These are phyloP conservation scores for Solanum sitiens DNA, from an alignment of 257 asterid genomes.

Conservation along the genomic window DNA sequence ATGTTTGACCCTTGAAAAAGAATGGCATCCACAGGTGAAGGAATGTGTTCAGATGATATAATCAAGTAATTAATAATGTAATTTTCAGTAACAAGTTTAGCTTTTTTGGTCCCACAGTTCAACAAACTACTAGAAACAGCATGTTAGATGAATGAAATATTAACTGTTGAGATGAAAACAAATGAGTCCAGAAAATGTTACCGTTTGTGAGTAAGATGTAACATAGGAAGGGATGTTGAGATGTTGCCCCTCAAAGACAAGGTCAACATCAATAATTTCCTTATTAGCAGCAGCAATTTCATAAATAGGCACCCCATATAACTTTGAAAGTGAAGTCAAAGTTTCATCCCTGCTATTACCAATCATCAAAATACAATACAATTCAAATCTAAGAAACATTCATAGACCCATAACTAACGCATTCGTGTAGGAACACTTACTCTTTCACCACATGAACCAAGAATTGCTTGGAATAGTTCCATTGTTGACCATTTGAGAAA, in stretches of 20 bases:
- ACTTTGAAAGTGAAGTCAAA: constrained; percentile 30
- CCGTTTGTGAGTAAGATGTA: not conserved
- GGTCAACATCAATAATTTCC: constrained; percentile 27
- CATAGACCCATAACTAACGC: not conserved
- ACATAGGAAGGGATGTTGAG: constrained; percentile 7
- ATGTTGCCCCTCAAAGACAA: constrained; percentile 19
- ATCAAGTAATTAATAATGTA: too few species aligned
- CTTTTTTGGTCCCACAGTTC: too few species aligned
- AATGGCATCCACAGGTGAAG: too few species aligned
- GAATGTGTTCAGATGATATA: too few species aligned
- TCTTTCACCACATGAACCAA: constrained; percentile 51
- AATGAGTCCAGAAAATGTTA: not conserved
- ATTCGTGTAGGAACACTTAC: constrained; percentile 9
- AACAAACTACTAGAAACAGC: too few species aligned
- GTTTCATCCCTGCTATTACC: constrained; percentile 35
- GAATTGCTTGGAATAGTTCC: constrained; percentile 13
- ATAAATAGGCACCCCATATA: constrained; percentile 32
- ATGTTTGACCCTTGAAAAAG: too few species aligned
- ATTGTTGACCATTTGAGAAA: constrained; percentile 22
- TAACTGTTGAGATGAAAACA: not conserved
- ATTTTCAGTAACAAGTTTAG: too few species aligned
- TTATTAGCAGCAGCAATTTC: constrained; percentile 37
- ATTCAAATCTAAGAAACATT: not conserved
- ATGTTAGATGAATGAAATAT: not conserved
- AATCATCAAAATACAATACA: not conserved